phyloP scores from a whole-genome alignment of 345 rosid genomes.

The Passiflora organensis region DNA sequence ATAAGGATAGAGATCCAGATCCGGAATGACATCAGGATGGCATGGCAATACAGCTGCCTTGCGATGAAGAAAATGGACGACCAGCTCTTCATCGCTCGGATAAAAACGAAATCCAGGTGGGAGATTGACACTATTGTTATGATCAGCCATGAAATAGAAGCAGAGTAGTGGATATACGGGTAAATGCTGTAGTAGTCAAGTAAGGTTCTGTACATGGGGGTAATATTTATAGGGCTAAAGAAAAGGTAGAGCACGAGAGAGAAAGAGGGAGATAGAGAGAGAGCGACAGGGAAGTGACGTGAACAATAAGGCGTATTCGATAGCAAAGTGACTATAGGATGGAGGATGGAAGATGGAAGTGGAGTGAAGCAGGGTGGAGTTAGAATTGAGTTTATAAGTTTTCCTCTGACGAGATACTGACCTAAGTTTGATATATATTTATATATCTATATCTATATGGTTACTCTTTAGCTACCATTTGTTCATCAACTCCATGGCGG shows the following conservation, averaged over 20 bases:
- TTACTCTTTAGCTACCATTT: neutral
- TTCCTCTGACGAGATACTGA: neutral
- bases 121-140: slow-evolving; percentile 37
- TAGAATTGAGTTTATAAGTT: neutral
- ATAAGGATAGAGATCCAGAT: slow-evolving; percentile 73
- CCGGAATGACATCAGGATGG: slow-evolving; percentile 93
- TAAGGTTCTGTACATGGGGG: slow-evolving; percentile 4
- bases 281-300: slow-evolving; percentile 42
- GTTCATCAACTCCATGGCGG: slow-evolving; percentile 20
- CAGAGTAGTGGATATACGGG: no score
- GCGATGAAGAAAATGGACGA: slow-evolving; percentile 93
- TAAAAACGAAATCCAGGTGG: slow-evolving; percentile 90
- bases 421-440: no score
- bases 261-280: no score
- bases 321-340: slow-evolving; percentile 11
- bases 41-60: slow-evolving; percentile 77
- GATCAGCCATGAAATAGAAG: slow-evolving; percentile 45
- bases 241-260: neutral
- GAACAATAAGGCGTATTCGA: slow-evolving; percentile 37
- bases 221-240: slow-evolving; percentile 21
- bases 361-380: neutral
- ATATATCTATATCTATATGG: neutral
- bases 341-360: slow-evolving; percentile 1
- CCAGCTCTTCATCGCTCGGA: slow-evolving; percentile 89
- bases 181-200: neutral